A percentile compares a stretch with the other conserved stretches of the same genome.
phyloP scores from a whole-genome alignment of 352 stramenopile species.

The Phytophthora pluvialis region DNA sequence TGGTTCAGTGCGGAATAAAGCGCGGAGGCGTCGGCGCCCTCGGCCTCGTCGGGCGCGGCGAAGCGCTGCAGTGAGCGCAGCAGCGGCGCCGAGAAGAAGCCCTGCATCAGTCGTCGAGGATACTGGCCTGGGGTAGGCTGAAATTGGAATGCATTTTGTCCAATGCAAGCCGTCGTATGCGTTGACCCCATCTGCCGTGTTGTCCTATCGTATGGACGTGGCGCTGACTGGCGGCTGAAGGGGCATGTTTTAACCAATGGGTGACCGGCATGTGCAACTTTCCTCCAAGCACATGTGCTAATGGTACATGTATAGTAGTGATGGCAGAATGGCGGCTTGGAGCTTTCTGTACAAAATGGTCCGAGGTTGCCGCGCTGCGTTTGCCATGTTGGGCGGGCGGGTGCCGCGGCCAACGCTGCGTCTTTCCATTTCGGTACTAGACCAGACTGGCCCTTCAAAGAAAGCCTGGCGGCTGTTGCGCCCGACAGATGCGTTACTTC shows the following conservation, averaged over 20 bases:
- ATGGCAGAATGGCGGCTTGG: background rate
- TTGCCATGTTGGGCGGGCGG: background rate
- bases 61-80: slow-evolving; percentile 48
- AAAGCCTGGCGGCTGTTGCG: background rate
- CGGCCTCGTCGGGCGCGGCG: slow-evolving; percentile 20
- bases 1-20: slow-evolving; percentile 15
- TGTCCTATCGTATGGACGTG: slow-evolving; percentile 22
- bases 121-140: slow-evolving; percentile 15
- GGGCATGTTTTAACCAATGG: slow-evolving; percentile 18
- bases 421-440: slow-evolving; percentile 20
- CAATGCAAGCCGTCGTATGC: no score
- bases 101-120: slow-evolving; percentile 20
- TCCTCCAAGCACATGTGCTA: no score
- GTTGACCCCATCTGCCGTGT: background rate
- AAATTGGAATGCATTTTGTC: slow-evolving; percentile 9
- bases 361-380: background rate
- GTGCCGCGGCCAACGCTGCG: background rate
- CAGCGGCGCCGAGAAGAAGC: slow-evolving; percentile 38
- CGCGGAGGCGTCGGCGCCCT: slow-evolving; percentile 5
- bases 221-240: no score
- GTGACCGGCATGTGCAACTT: slow-evolving; percentile 6
- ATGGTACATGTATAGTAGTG: background rate
- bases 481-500: slow-evolving; percentile 6
- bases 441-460: slow-evolving; percentile 15
- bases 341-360: background rate